These are phyloP conservation scores for Camptophora hylomeconis DNA, from an alignment of 2,329 filamentous ascomycete genomes.

Conservation along the genomic window DNA sequence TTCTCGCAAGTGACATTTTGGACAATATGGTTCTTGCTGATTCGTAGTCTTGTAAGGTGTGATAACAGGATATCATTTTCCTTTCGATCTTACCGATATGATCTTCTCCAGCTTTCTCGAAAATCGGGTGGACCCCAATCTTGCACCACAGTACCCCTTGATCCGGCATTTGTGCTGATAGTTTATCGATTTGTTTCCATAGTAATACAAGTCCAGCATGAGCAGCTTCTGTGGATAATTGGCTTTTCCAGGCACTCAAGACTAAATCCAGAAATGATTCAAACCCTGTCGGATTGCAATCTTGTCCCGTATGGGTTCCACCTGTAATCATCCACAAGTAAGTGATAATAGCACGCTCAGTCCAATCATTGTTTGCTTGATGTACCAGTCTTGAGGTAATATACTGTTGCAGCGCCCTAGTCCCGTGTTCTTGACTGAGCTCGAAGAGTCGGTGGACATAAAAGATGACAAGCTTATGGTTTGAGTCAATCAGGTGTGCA, in stretches of 20 bases:
- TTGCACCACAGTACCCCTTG: constrained; percentile 57
- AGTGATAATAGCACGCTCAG: constrained; percentile 56
- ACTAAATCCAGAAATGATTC: no score
- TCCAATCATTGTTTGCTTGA: constrained; percentile 41
- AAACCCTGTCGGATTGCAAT: no score
- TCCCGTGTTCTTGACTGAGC: constrained; percentile 22
- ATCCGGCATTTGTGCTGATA: constrained; percentile 38
- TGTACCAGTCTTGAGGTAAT: constrained; percentile 44
- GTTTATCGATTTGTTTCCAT: constrained; percentile 64
- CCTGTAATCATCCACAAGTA: constrained; percentile 57
- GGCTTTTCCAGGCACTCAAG: constrained; percentile 29
- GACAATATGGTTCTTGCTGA: constrained; percentile 44
- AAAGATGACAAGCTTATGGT: constrained; percentile 52
- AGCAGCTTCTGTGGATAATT: constrained; percentile 47
- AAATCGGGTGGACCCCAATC: constrained; percentile 53
- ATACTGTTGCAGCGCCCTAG: constrained; percentile 37
- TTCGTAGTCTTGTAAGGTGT: constrained; percentile 40
- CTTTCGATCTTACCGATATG: constrained; percentile 59
- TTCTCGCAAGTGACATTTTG: constrained; percentile 43
- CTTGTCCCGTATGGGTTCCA: no score
- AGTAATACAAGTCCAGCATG: constrained; percentile 42
- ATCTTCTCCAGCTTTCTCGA: constrained; percentile 49
- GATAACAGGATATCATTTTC: constrained; percentile 64
- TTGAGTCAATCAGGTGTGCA: constrained; percentile 47
- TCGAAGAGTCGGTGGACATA: constrained; percentile 53